A percentile compares a stretch with the other conserved stretches of the same genome.
Conservation (phyloP, 2,329 filamentous ascomycete species). For the Stemphylium beticola region DNA sequence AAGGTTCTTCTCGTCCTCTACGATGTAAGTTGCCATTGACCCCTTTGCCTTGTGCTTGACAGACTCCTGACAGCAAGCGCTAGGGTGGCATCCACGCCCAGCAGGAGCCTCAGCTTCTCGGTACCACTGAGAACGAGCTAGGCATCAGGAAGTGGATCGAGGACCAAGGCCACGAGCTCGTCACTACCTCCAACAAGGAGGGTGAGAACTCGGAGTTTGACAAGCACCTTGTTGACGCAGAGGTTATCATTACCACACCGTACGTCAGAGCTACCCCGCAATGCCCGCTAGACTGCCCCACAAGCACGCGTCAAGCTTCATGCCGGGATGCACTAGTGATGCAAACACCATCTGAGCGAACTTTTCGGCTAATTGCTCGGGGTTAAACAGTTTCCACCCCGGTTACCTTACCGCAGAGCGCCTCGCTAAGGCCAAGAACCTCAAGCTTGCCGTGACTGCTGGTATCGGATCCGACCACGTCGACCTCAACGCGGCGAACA, state of each 20-base stretch:
- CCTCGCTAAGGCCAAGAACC: conserved; percentile 96
- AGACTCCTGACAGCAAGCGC: conserved; percentile 25
- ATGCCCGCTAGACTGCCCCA: conserved; percentile 34
- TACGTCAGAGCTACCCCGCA: conserved; percentile 56
- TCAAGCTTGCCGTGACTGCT: conserved; percentile 95
- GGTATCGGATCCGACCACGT: conserved; percentile 99
- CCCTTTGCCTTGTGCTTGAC: conserved; percentile 12
- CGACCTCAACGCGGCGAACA: conserved; percentile 95
- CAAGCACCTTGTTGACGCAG: conserved; percentile 92
- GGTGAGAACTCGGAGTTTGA: conserved; percentile 92
- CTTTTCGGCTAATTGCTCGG: conserved; percentile 19
- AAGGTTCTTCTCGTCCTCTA: conserved; percentile 95
- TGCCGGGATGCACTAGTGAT: conserved; percentile 17
- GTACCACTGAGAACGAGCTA: conserved; percentile 98
- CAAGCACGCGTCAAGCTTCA: conserved; percentile 25
- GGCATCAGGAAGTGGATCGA: conserved; percentile 97
- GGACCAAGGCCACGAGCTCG: conserved; percentile 91
- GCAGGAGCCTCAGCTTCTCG: conserved; percentile 86
- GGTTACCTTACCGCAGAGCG: conserved; percentile 97
- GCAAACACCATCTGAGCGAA: conserved; percentile 14
- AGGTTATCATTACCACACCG: conserved; percentile 99
- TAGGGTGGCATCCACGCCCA: conserved; percentile 82
- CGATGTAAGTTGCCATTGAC: conserved; percentile 67
- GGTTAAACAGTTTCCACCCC: conserved; percentile 80
- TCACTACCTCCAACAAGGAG: conserved; percentile 98